These are phyloP conservation scores for Acanthamoeba sp. DNA, from an alignment of 208 protist species.

Conservation along the genomic window DNA sequence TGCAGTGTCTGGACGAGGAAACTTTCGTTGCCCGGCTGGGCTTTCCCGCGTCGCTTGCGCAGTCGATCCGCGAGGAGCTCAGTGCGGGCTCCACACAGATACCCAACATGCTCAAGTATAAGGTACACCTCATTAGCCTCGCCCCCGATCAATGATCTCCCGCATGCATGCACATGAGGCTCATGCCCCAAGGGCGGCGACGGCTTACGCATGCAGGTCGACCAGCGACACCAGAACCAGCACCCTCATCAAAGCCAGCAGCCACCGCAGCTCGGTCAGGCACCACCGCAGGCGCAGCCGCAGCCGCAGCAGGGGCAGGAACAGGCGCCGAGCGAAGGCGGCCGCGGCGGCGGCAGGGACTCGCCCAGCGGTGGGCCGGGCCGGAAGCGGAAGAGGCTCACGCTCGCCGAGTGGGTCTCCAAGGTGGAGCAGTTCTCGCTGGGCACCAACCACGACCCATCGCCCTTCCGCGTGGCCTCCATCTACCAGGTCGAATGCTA, in stretches of 20 bases:
- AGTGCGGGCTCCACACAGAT: neutral
- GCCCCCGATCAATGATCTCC: no score
- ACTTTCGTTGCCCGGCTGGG: conserved; percentile 36
- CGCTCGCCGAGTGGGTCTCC: conserved; percentile 33
- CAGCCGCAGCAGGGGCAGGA: neutral
- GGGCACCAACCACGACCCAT: conserved; percentile 48
- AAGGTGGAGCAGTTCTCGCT: conserved; percentile 67
- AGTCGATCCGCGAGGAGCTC: conserved; percentile 6
- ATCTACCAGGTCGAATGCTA: conserved; percentile 75
- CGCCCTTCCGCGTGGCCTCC: conserved; percentile 70
- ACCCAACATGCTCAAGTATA: neutral
- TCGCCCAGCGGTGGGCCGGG: neutral
- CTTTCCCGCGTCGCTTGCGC: conserved; percentile 8
- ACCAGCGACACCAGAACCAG: neutral
- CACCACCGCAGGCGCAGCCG: neutral
- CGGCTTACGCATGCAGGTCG: no score
- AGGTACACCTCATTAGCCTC: neutral
- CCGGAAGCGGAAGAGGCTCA: conserved; percentile 38
- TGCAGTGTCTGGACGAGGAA: conserved; percentile 43
- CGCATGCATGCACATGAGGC: neutral
- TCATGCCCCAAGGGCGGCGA: no score
- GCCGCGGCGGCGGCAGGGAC: neutral
- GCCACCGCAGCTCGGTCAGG: neutral
- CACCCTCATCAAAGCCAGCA: neutral
- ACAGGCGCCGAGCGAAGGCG: neutral